These are phyloP conservation scores for Sanguinoderma infundibulare DNA, from an alignment of 1,284 basidiomycete genomes.

Conservation along the genomic window DNA sequence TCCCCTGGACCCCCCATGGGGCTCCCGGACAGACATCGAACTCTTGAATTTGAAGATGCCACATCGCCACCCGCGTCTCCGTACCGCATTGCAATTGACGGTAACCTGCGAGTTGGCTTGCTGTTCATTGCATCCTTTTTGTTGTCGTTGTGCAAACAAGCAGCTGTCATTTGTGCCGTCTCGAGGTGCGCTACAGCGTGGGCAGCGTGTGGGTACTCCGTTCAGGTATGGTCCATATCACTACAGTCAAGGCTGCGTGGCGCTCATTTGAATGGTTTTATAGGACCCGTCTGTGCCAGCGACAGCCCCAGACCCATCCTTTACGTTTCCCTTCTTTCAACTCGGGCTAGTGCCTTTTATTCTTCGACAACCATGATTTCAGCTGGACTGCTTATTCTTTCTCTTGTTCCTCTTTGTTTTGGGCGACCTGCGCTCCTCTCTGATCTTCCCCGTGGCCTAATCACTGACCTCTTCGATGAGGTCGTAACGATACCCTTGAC, in stretches of 20 bases:
- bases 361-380: slow-evolving; percentile 17
- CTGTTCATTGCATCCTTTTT: not conserved
- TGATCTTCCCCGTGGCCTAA: slow-evolving; percentile 29
- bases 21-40: no score
- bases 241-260: not conserved
- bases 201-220: no score
- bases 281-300: not conserved
- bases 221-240: no score
- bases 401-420: slow-evolving; percentile 25
- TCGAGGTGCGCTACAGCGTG: not conserved
- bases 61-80: not conserved
- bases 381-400: slow-evolving; percentile 19
- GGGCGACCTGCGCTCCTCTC: slow-evolving; percentile 20
- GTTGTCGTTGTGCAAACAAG: not conserved
- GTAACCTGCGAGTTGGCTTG: not conserved
- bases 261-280: not conserved
- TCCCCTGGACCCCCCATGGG: no score
- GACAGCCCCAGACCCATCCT: not conserved
- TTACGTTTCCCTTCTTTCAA: not conserved
- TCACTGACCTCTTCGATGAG: slow-evolving; percentile 26
- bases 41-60: not conserved
- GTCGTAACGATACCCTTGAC: slow-evolving; percentile 31
- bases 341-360: not conserved
- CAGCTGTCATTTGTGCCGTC: not conserved
- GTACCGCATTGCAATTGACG: not conserved